Conservation (phyloP, 2,329 filamentous ascomycete species). For the Thelonectria olida region DNA sequence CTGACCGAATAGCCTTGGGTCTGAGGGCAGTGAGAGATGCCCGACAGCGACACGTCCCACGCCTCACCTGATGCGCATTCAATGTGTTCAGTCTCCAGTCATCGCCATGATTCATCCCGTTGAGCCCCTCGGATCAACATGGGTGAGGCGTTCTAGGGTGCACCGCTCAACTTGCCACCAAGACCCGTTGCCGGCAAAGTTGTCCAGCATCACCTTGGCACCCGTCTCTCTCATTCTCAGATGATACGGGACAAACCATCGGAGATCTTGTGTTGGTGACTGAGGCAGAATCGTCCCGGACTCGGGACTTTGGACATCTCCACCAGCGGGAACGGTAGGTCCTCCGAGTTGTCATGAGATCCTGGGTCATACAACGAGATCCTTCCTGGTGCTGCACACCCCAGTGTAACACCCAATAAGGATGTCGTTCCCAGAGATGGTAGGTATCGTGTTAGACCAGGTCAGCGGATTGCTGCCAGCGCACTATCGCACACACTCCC, state of each 20-base stretch:
- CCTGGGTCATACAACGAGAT: constrained; percentile 12
- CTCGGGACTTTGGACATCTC: not conserved
- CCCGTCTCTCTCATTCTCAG: not conserved
- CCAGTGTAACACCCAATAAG: constrained; percentile 23
- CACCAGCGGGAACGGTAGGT: not conserved
- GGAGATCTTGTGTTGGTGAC: constrained; percentile 7
- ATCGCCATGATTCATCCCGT: not conserved
- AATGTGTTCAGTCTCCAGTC: not conserved
- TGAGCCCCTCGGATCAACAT: not conserved
- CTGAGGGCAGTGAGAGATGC: not conserved
- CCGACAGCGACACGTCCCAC: constrained; percentile 2
- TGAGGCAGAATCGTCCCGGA: constrained; percentile 7
- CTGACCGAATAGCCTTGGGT: not conserved
- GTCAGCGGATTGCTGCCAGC: constrained; percentile 25
- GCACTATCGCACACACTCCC: constrained; percentile 27
- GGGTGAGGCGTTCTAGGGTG: not conserved
- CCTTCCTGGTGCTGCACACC: constrained; percentile 15
- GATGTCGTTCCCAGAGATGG: constrained; percentile 14
- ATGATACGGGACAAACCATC: constrained; percentile 9
- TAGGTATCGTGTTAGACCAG: constrained; percentile 20
- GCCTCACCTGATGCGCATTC: not conserved
- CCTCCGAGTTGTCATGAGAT: not conserved
- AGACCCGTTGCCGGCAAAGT: constrained; percentile 19
- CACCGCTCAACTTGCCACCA: not conserved
- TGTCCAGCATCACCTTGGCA: constrained; percentile 15